phyloP scores from a whole-genome alignment of 2,329 filamentous ascomycete species.

The Harringtonia aguacate region DNA sequence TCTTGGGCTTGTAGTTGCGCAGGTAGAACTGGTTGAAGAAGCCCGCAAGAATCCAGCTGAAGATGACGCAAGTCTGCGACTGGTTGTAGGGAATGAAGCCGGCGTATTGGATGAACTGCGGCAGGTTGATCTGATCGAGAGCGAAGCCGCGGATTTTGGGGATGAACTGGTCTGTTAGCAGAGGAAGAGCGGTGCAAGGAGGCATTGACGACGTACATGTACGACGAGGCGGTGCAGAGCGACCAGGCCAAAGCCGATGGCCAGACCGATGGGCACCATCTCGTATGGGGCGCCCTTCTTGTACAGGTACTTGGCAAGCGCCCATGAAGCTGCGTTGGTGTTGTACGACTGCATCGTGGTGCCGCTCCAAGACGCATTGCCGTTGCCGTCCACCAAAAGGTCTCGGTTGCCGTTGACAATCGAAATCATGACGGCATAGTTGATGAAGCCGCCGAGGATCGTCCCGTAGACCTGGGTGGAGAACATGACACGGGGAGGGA shows the following conservation, averaged over 20 bases:
- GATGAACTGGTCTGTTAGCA: conserved; percentile 24
- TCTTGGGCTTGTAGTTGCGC: conserved; percentile 37
- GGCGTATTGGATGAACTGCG: conserved; percentile 43
- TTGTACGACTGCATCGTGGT: conserved; percentile 39
- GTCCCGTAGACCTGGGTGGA: conserved; percentile 45
- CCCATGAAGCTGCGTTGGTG: conserved; percentile 36
- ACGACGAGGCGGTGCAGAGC: conserved; percentile 30
- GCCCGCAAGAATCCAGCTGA: conserved; percentile 29
- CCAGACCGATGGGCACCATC: conserved; percentile 38
- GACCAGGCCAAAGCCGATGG: conserved; percentile 34
- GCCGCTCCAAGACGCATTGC: conserved; percentile 41
- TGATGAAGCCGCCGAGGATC: conserved; percentile 39
- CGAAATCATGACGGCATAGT: conserved; percentile 33
- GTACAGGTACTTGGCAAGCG: conserved; percentile 43
- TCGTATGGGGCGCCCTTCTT: conserved; percentile 28
- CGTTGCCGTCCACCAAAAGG: conserved; percentile 31
- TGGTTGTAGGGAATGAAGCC: conserved; percentile 44
- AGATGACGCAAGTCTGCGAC: conserved; percentile 43
- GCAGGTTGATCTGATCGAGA: conserved; percentile 34
- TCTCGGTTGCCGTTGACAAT: conserved; percentile 39
- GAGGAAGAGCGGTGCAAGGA: background rate
- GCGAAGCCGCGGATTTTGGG: conserved; percentile 33
- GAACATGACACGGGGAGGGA: conserved; percentile 44
- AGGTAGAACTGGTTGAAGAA: conserved; percentile 42
- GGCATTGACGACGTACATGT: conserved; percentile 20